Evolutionary conservation across 768 basidiomycete species (phyloP).

Genomic region (Russula brevipes): DNA sequence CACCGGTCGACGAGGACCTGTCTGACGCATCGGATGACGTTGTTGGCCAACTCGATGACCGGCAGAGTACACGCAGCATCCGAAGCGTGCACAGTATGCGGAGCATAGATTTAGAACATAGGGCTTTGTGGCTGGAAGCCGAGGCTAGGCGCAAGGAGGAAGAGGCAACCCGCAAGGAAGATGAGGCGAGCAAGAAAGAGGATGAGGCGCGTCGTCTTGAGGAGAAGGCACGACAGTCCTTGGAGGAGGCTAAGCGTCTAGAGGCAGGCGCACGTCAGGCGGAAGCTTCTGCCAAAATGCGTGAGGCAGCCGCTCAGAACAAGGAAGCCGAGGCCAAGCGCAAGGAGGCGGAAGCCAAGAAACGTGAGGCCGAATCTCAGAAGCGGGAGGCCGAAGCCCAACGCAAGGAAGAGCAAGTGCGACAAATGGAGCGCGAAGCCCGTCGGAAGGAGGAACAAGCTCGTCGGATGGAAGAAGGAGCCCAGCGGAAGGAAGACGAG

Average conservation of each 20-base stretch:
- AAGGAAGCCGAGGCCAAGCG: background rate
- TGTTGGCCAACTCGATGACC: constrained; percentile 20
- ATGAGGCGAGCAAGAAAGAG: constrained; percentile 25
- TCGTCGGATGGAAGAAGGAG: constrained; percentile 27
- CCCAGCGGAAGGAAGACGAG: constrained; percentile 31
- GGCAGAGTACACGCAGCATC: constrained; percentile 15
- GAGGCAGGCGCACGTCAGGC: constrained; percentile 24
- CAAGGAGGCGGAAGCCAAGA: constrained; percentile 24
- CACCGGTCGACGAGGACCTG: constrained; percentile 7
- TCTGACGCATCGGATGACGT: constrained; percentile 21
- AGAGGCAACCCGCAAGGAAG: constrained; percentile 33
- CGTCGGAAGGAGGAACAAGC: constrained; percentile 29
- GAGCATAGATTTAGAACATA: constrained; percentile 25
- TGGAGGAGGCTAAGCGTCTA: constrained; percentile 24
- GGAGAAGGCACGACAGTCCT: constrained; percentile 25
- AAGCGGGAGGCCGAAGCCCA: constrained; percentile 33
- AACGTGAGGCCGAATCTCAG: constrained; percentile 34
- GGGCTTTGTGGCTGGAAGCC: constrained; percentile 21
- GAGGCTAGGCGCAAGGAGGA: constrained; percentile 26
- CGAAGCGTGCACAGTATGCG: constrained; percentile 19
- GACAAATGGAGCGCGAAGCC: constrained; percentile 33
- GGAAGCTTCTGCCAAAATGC: background rate
- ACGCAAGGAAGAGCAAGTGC: constrained; percentile 31
- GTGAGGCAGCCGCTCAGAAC: background rate
- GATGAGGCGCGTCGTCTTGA: constrained; percentile 27